Percentiles rank a stretch among this genome's conserved stretches.
Evolutionary conservation across 306 rosid species (phyloP).

Genomic region (Trifolium subterraneum): DNA sequence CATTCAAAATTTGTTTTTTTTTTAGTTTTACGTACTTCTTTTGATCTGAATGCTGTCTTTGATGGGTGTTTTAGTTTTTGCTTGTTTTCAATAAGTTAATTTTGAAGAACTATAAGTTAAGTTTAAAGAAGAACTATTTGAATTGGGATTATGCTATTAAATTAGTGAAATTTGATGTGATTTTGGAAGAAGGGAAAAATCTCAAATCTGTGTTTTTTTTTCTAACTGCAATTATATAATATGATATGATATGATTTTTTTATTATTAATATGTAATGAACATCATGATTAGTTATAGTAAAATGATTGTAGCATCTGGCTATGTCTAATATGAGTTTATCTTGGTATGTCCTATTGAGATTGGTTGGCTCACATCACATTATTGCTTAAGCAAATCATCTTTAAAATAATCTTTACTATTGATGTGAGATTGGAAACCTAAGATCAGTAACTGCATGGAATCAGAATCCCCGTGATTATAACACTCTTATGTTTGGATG

Average conservation of each 20-base stretch:
- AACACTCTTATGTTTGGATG: conserved; percentile 14
- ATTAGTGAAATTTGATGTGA: conserved; percentile 29
- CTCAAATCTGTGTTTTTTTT: background rate
- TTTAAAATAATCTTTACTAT: too few relatives aligned
- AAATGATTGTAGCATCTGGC: background rate
- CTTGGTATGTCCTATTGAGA: too few relatives aligned
- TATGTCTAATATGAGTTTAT: too few relatives aligned
- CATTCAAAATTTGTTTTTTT: too few relatives aligned
- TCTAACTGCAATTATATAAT: too few relatives aligned
- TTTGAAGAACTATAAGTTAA: too few relatives aligned
- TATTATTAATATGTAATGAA: too few relatives aligned
- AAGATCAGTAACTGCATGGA: background rate
- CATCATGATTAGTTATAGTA: background rate
- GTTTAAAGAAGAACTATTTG: background rate
- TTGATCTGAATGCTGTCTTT: background rate
- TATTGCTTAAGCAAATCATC: too few relatives aligned
- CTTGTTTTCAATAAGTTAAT: conserved; percentile 14
- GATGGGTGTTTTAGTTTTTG: conserved; percentile 2
- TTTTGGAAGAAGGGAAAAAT: background rate
- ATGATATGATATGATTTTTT: background rate
- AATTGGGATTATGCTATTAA: conserved; percentile 29
- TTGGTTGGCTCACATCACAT: background rate
- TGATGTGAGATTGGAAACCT: background rate
- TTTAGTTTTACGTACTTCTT: background rate
- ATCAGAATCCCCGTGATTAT: background rate